Evolutionary conservation across 768 basidiomycete genomes (phyloP).

Genomic region (Pisolithus orientalis): DNA sequence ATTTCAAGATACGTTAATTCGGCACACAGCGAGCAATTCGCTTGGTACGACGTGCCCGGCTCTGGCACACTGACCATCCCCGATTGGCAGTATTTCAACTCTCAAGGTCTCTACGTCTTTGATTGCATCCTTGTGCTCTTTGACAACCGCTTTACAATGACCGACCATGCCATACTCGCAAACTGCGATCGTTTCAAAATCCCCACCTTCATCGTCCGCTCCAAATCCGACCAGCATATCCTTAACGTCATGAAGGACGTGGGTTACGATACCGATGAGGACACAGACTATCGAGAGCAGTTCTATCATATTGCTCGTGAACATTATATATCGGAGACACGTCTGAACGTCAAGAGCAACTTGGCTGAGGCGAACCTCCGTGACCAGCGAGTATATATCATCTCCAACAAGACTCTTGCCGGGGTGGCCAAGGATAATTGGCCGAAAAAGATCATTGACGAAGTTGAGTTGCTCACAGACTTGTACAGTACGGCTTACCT

Average conservation of each 20-base stretch:
- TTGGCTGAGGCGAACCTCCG: conserved; percentile 8
- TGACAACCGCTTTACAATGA: conserved; percentile 14
- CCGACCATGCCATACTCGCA: conserved; percentile 23
- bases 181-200: conserved; percentile 15
- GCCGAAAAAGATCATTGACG: conserved; percentile 1
- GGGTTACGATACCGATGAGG: conserved; percentile 3
- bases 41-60: conserved; percentile 27
- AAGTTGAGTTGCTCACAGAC: conserved; percentile 5
- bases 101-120: too few relatives aligned
- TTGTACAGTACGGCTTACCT: not conserved
- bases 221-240: conserved; percentile 12
- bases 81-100: conserved; percentile 1
- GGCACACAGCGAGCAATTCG: conserved; percentile 7
- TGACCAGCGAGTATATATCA: conserved; percentile 11
- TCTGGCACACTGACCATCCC: conserved; percentile 19
- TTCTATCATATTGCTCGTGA: conserved; percentile 1
- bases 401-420: conserved; percentile 9
- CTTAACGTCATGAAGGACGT: conserved; percentile 6
- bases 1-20: conserved; percentile 4
- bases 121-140: too few relatives aligned
- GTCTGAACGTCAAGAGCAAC: conserved; percentile 2
- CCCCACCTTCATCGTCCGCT: too few relatives aligned
- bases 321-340: conserved; percentile 2
- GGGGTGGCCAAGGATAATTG: not conserved
- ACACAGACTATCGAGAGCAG: not conserved